These are phyloP conservation scores for Hypoxylon sp. DNA, from an alignment of 2,329 filamentous ascomycete genomes.

Conservation along the genomic window DNA sequence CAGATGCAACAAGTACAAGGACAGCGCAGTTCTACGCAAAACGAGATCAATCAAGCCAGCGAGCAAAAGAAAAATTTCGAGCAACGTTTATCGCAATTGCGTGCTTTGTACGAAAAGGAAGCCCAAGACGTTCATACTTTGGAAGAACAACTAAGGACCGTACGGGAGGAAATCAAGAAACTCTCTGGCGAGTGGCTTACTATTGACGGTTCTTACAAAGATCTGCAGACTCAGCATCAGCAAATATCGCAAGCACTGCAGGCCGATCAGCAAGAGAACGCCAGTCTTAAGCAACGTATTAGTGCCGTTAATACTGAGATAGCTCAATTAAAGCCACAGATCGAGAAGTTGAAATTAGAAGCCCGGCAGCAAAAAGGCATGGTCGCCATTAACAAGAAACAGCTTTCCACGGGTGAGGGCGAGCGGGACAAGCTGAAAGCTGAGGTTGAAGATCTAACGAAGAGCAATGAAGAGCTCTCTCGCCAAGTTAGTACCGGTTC, in stretches of 20 bases:
- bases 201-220: conserved; percentile 81
- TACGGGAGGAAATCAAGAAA: conserved; percentile 83
- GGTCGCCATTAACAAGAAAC: conserved; percentile 98
- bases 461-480: conserved; percentile 66
- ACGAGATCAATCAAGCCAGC: conserved; percentile 80
- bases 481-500: conserved; percentile 62
- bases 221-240: conserved; percentile 83
- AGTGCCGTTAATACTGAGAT: conserved; percentile 83
- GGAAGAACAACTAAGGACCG: conserved; percentile 80
- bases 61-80: conserved; percentile 95
- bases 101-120: conserved; percentile 91
- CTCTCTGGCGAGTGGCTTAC: conserved; percentile 84
- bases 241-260: conserved; percentile 78
- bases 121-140: conserved; percentile 84
- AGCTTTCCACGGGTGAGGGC: conserved; percentile 85
- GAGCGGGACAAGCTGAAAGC: conserved; percentile 87
- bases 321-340: conserved; percentile 82
- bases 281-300: conserved; percentile 85
- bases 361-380: conserved; percentile 95
- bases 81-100: conserved; percentile 83
- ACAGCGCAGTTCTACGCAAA: conserved; percentile 81
- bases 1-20: conserved; percentile 94
- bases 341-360: conserved; percentile 92
- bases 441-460: conserved; percentile 76
- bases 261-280: conserved; percentile 89